phyloP scores from a whole-genome alignment of 1,284 basidiomycete species.

The Leccinum angustisporum region DNA sequence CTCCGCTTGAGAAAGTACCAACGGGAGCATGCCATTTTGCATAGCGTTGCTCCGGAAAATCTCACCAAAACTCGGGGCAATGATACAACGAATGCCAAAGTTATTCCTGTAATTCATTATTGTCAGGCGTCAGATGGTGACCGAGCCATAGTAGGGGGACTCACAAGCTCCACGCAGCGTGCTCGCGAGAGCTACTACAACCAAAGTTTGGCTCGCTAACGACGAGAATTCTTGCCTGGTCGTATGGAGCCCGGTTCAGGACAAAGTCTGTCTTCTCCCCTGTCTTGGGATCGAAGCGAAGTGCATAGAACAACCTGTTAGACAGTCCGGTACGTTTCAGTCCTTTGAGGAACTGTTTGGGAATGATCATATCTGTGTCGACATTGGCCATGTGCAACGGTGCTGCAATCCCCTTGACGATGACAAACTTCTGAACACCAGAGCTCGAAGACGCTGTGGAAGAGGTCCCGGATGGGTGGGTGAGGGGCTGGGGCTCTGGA shows the following conservation, averaged over 20 bases:
- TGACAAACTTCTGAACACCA: conserved; percentile 73
- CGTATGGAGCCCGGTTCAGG: conserved; percentile 84
- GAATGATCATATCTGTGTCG: conserved; percentile 97
- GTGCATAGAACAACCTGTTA: conserved; percentile 81
- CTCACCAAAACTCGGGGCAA: conserved; percentile 93
- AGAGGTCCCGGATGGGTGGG: conserved; percentile 35
- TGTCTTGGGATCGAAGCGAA: conserved; percentile 80
- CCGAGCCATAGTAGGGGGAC: conserved; percentile 34
- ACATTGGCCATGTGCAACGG: conserved; percentile 90
- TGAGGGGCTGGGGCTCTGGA: conserved; percentile 51
- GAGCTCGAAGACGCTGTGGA: conserved; percentile 51
- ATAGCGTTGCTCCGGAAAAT: conserved; percentile 92
- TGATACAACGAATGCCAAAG: conserved; percentile 91
- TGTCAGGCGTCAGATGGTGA: neutral
- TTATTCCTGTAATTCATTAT: conserved; percentile 64
- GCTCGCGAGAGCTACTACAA: conserved; percentile 92
- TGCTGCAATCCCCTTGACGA: conserved; percentile 83
- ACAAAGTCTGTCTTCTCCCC: conserved; percentile 85
- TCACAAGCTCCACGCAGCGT: conserved; percentile 94
- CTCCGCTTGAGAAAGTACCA: conserved; percentile 74
- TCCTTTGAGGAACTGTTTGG: conserved; percentile 95
- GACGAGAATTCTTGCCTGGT: conserved; percentile 81
- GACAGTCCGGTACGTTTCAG: conserved; percentile 91
- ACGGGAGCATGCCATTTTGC: conserved; percentile 96
- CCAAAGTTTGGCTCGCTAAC: conserved; percentile 94